Evolutionary conservation across 2,329 filamentous ascomycete genomes (phyloP).

Genomic region (Ophiostoma pallidulum): DNA sequence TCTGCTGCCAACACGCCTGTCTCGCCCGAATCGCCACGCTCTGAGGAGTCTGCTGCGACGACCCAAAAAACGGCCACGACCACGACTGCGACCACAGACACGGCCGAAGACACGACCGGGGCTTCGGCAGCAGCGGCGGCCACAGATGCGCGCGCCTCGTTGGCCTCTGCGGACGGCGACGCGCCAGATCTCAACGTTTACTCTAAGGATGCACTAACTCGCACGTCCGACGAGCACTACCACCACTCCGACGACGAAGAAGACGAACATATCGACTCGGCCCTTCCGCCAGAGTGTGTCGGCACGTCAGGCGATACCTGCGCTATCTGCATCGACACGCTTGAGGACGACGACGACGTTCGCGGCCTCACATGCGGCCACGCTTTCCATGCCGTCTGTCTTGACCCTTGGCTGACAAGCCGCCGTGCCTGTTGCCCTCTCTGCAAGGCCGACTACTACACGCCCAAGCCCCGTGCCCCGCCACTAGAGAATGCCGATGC

Average conservation of each 20-base stretch:
- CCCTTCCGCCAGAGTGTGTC: conserved; percentile 71
- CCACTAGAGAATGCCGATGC: conserved; percentile 29
- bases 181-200: conserved; percentile 15
- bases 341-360: conserved; percentile 93
- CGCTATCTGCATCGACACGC: conserved; percentile 87
- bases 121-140: not conserved
- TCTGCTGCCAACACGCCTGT: too few relatives aligned
- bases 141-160: not conserved
- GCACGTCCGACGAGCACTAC: conserved; percentile 26
- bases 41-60: not conserved
- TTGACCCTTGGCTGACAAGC: conserved; percentile 94
- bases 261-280: conserved; percentile 68
- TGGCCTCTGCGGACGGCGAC: conserved; percentile 8
- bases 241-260: conserved; percentile 42
- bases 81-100: not conserved
- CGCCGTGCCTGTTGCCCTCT: conserved; percentile 91
- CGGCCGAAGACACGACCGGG: not conserved
- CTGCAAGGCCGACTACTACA: conserved; percentile 96
- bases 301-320: conserved; percentile 82
- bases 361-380: conserved; percentile 94
- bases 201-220: conserved; percentile 18
- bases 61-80: not conserved
- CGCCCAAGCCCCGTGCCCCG: conserved; percentile 71
- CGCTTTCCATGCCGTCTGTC: conserved; percentile 90
- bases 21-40: not conserved